Evolutionary conservation across 1,284 basidiomycete genomes (phyloP), one percentile per base, ranked within the genome.

Genomic region (Dichomitus squalens): DNA sequence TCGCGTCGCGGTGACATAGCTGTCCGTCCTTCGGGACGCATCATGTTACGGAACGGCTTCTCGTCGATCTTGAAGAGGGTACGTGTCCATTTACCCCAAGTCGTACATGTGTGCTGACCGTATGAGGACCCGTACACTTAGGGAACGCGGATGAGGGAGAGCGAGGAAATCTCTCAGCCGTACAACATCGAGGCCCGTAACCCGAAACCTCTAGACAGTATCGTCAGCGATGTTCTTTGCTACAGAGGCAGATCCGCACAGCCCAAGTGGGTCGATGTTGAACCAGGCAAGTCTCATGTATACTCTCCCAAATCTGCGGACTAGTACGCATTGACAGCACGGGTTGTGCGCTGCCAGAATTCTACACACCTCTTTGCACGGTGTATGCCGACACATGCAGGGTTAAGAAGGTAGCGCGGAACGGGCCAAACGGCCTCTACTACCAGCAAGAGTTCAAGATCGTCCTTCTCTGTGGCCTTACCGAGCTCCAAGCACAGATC

Each of bases 391-490:
- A 83, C 48, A 74, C 76, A 0, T 71, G 75, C 0, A 58, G 67
- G 18, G 68, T 79, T 7, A 0, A 7, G 4, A 48, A 54, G n/a
- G 3, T n/a, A 3, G 64, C 68, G 12, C 68, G 60, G 20, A 40
- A 35, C 1, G 70, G 68, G 2, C 14, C 60, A 0, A 49, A 34
- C 0, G 60, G 52, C 1, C 12, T n/a, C 4, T 79, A 73, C 51
- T 84, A 76, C 58, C 63, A 68, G 38, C 74, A 77, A 36, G 64
- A 72, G 11, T 83, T 75, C 62, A 74, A 79, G n/a, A 70, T 85
- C 49, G 71, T 85, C 21, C 68, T 85, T 46, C 68, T 75, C 34
- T 81, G 82, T 55, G 83, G 83, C 3, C 65, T 79, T 31, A 77
- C 79, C 0, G 79, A 81, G 57, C 46, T 81, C 5, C 71, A 75